These are phyloP conservation scores for Dentipellis sp. DNA, from an alignment of 768 basidiomycete species.

Conservation along the genomic window DNA sequence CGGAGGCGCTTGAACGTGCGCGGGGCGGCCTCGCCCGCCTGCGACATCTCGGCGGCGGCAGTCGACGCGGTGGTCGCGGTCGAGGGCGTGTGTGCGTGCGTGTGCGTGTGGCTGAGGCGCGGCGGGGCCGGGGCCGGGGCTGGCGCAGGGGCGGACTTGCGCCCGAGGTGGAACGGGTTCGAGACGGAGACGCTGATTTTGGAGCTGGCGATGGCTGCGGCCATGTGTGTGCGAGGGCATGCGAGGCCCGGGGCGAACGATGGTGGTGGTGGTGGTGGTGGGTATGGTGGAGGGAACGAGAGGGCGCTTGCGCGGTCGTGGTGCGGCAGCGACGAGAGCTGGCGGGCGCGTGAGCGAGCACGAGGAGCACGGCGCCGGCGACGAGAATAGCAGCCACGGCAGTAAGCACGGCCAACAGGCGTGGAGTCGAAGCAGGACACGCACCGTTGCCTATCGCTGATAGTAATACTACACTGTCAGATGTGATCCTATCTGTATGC, in stretches of 20 bases:
- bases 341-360: too few relatives aligned
- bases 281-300: background rate
- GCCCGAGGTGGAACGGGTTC: slow-evolving; percentile 31
- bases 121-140: slow-evolving; percentile 23
- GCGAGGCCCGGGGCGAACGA: background rate
- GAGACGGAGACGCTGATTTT: slow-evolving; percentile 29
- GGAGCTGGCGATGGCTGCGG: slow-evolving; percentile 31
- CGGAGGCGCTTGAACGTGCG: slow-evolving; percentile 54
- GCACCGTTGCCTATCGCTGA: too few relatives aligned
- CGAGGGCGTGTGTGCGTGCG: slow-evolving; percentile 8
- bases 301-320: too few relatives aligned
- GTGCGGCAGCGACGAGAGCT: too few relatives aligned
- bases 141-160: slow-evolving; percentile 24
- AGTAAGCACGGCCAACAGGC: too few relatives aligned
- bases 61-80: slow-evolving; percentile 15
- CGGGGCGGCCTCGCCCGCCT: slow-evolving; percentile 26
- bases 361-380: too few relatives aligned
- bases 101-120: slow-evolving; percentile 21
- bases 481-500: too few relatives aligned
- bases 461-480: too few relatives aligned
- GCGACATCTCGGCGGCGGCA: slow-evolving; percentile 15
- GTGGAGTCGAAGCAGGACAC: too few relatives aligned
- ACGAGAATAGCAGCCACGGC: too few relatives aligned
- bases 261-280: background rate
- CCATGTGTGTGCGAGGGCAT: slow-evolving; percentile 27